phyloP scores from a whole-genome alignment of 495 filamentous ascomycete genomes.

The Xylaria flabelliformis region DNA sequence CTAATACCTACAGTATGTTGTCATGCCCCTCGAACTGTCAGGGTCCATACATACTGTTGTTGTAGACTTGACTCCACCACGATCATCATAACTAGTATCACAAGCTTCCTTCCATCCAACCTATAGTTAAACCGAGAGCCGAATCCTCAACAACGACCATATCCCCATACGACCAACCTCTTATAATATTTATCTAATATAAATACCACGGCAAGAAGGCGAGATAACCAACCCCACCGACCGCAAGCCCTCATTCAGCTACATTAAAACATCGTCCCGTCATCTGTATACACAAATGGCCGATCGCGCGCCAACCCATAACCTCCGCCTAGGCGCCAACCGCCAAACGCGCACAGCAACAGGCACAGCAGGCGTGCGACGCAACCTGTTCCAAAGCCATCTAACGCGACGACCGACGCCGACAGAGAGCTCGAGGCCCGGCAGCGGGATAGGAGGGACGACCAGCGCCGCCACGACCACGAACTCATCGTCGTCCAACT shows the following conservation, averaged over 20 bases:
- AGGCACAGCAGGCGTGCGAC: conserved; percentile 56
- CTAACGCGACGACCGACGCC: conserved; percentile 71
- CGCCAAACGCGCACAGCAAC: conserved; percentile 33
- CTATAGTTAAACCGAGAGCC: neutral
- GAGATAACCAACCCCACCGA: no score
- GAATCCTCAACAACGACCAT: neutral
- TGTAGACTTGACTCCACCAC: neutral
- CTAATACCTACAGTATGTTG: neutral
- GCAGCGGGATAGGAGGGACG: neutral
- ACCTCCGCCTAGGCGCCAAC: conserved; percentile 30
- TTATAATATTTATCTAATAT: conserved; percentile 3
- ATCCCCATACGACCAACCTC: neutral
- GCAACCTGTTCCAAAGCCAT: conserved; percentile 77
- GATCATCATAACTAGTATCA: neutral
- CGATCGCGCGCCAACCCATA: conserved; percentile 37
- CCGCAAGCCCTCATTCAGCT: neutral
- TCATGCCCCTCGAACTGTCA: neutral
- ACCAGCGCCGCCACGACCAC: neutral
- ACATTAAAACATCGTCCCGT: neutral
- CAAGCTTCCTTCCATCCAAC: conserved; percentile 16
- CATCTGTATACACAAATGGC: conserved; percentile 30
- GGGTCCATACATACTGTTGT: no score
- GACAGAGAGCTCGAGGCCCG: neutral
- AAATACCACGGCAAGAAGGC: neutral
- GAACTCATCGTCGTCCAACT: conserved; percentile 22